Evolutionary conservation across 768 basidiomycete genomes (phyloP).

Genomic region (Psilocybe cubensis): DNA sequence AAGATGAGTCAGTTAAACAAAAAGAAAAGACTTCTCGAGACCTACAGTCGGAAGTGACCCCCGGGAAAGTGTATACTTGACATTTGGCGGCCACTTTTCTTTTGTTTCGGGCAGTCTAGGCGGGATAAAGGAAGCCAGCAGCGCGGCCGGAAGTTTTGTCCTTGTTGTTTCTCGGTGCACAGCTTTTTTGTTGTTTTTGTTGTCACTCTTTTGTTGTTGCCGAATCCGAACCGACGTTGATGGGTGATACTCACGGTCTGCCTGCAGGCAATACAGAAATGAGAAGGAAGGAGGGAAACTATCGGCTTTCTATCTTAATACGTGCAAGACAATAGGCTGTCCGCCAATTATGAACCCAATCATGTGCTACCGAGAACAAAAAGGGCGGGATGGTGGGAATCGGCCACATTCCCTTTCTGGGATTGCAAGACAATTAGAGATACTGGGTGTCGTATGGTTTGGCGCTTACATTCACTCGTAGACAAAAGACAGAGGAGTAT

Average conservation of each 20-base stretch:
- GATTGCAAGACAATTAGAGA: constrained; percentile 21
- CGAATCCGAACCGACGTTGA: constrained; percentile 19
- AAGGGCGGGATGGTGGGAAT: constrained; percentile 14
- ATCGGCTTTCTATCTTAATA: constrained; percentile 17
- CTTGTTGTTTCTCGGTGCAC: constrained; percentile 25
- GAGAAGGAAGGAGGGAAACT: constrained; percentile 10
- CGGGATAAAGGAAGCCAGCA: constrained; percentile 20
- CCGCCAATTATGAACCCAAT: constrained; percentile 9
- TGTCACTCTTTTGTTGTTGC: constrained; percentile 28
- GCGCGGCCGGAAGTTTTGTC: constrained; percentile 21
- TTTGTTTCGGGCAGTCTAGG: constrained; percentile 25
- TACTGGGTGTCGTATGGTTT: constrained; percentile 3
- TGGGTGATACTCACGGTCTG: constrained; percentile 25
- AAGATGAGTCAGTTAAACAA: constrained; percentile 20
- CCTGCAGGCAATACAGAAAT: constrained; percentile 19
- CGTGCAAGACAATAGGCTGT: constrained; percentile 19
- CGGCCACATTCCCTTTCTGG: constrained; percentile 10
- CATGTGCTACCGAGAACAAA: constrained; percentile 24
- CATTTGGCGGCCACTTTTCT: constrained; percentile 20
- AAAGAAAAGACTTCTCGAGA: constrained; percentile 22
- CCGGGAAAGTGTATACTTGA: constrained; percentile 18
- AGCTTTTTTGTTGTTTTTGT: constrained; percentile 25
- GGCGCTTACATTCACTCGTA: constrained; percentile 8
- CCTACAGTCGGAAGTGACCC: constrained; percentile 7
- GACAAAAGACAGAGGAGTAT: constrained; percentile 14